Evolutionary conservation across 2,329 filamentous ascomycete species (phyloP).

Genomic region (Septoria petroselini): DNA sequence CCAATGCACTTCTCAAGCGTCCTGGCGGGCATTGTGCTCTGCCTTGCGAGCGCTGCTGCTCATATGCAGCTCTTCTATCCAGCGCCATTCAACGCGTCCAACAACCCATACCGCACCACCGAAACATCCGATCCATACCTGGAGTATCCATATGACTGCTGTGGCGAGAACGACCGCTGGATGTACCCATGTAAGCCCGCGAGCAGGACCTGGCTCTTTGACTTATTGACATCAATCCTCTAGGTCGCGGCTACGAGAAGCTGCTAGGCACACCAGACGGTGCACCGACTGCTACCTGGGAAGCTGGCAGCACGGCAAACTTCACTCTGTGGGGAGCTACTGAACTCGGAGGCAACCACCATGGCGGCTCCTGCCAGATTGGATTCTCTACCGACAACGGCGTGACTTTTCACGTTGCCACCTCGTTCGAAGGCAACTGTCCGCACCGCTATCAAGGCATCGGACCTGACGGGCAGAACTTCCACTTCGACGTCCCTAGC

Average conservation of each 20-base stretch:
- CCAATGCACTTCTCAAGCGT: constrained; percentile 16
- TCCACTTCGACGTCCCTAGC: constrained; percentile 46
- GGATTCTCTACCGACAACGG: constrained; percentile 45
- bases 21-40: constrained; percentile 14
- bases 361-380: constrained; percentile 49
- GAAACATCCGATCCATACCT: constrained; percentile 38
- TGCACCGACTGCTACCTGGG: constrained; percentile 45
- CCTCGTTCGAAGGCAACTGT: constrained; percentile 49
- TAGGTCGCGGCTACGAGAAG: constrained; percentile 42
- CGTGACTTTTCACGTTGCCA: constrained; percentile 46
- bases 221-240: not conserved
- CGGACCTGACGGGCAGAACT: constrained; percentile 43
- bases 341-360: constrained; percentile 41
- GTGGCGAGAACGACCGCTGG: constrained; percentile 39
- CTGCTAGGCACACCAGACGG: constrained; percentile 46
- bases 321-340: constrained; percentile 39
- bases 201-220: not conserved
- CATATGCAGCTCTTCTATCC: constrained; percentile 43
- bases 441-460: constrained; percentile 42
- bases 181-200: constrained; percentile 35
- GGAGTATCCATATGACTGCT: constrained; percentile 48
- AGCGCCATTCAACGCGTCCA: constrained; percentile 44
- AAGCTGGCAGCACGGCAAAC: constrained; percentile 43
- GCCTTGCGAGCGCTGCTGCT: not conserved
- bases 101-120: constrained; percentile 45